Percentiles rank a stretch among this genome's conserved stretches.
phyloP scores from a whole-genome alignment of 2,329 filamentous ascomycete species.

The Talaromyces sp. region DNA sequence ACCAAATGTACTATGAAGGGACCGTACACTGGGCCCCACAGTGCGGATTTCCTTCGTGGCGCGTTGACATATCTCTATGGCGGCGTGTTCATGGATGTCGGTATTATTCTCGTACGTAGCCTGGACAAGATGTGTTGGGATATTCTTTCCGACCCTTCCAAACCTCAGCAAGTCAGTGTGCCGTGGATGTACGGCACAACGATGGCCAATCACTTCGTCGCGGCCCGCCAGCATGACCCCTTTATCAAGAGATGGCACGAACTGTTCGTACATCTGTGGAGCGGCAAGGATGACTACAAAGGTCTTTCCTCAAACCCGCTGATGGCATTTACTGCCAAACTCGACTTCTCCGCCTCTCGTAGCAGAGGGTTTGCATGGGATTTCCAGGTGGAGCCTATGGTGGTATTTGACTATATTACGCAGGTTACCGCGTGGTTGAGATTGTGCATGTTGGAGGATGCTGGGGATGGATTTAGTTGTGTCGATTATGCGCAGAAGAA shows the following conservation, averaged over 20 bases:
- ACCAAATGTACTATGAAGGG: slow-evolving; percentile 48
- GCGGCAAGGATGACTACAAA: slow-evolving; percentile 33
- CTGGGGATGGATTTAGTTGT: slow-evolving; percentile 33
- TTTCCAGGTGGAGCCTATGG: slow-evolving; percentile 25
- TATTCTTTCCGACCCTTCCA: slow-evolving; percentile 7
- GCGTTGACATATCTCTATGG: slow-evolving; percentile 34
- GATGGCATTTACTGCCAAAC: slow-evolving; percentile 16
- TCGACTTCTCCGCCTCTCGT: slow-evolving; percentile 13
- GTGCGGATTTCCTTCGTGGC: slow-evolving; percentile 50
- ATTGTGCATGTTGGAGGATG: slow-evolving; percentile 33
- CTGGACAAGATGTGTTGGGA: slow-evolving; percentile 47
- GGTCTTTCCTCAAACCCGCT: slow-evolving; percentile 33
- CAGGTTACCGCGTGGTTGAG: slow-evolving; percentile 43
- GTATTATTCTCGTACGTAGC: slow-evolving; percentile 43
- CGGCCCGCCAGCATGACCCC: slow-evolving; percentile 42
- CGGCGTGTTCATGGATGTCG: slow-evolving; percentile 45
- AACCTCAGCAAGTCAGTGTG: slow-evolving; percentile 15
- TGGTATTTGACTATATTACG: slow-evolving; percentile 37
- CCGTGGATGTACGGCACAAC: slow-evolving; percentile 19
- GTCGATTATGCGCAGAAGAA: slow-evolving; percentile 32
- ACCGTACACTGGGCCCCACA: slow-evolving; percentile 45
- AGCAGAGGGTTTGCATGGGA: slow-evolving; percentile 17
- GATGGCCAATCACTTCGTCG: slow-evolving; percentile 47
- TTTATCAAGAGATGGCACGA: slow-evolving; percentile 49
- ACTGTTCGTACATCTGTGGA: slow-evolving; percentile 40